Base-by-base conservation (phyloP, 768 basidiomycete genomes). In the Mycena capillaripes region DNA sequence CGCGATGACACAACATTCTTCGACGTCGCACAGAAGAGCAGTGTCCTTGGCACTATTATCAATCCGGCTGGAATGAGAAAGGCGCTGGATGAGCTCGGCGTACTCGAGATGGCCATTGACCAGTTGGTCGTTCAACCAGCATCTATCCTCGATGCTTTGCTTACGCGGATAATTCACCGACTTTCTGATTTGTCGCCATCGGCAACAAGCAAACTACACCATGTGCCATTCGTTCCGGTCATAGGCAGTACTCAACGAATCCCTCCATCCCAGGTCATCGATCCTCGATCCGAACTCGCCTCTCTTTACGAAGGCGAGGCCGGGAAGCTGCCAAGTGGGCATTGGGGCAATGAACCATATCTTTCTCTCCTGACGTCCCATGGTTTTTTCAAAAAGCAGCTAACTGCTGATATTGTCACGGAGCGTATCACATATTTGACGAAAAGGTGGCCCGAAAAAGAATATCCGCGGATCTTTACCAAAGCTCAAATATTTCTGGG, bases 261-360 rank as follows among this genome's bases (percentile, higher is more conserved):
- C 17, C 23, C 72, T 1, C 73, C 78, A 4, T 40, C 59, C 4
- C 50, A 72, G 1, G 70, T 77, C 25, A 69, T 78, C 30, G 75
- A 78, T 23, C 78, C 78, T 36, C 57, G 60, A 19, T 75, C 71
- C 32, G 36, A 52, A 23, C 69, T 78, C 25, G 70, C 74, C 21
- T 38, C 29, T 9, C 60, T 78, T 14, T 78, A 71, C 52, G 14
- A 36, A 10, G 72, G 63, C 21, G 42, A 75, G 46, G 14, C 55
- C 10, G 72, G 66, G 10, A 69, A 63, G 59, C 68, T 76, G 11
- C 77, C 76, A 11, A 42, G 40, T 29, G 75, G 62, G 3, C 67
- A 27, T 1, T 76, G 70, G 52, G 65, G 48, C 5, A 30, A 46
- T 17, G 71, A 67, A 2, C 56, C 52, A 1, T 40, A 57, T n/a